A percentile compares a stretch with the other conserved stretches of the same genome.
Conservation (phyloP, 345 rosid genomes). For the Crucihimalaya himalaica region DNA sequence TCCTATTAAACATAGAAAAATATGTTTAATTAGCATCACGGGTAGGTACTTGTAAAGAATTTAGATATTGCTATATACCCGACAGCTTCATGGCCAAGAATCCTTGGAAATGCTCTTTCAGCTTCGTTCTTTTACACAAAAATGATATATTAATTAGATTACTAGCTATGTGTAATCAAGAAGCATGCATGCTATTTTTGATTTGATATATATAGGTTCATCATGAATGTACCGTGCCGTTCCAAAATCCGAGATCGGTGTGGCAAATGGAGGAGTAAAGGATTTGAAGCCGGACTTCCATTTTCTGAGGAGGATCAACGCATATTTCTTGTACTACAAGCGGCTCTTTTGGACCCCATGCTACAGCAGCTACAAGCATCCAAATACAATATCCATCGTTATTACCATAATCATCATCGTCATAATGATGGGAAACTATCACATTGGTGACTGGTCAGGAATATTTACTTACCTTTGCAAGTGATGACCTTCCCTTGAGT, state of each 20-base stretch:
- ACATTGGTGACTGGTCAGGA: background rate
- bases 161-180: background rate
- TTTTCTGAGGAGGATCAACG: conserved; percentile 62
- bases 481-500: conserved; percentile 39
- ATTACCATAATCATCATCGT: background rate
- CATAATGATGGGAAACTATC: background rate
- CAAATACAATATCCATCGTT: background rate
- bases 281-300: conserved; percentile 66
- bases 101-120: conserved; percentile 63
- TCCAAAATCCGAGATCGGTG: conserved; percentile 65
- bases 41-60: background rate
- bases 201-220: background rate
- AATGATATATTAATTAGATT: background rate
- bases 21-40: background rate
- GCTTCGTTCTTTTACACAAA: conserved; percentile 51
- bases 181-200: background rate
- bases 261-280: conserved; percentile 71
- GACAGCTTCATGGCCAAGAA: conserved; percentile 79
- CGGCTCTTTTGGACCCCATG: conserved; percentile 57
- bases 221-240: conserved; percentile 59
- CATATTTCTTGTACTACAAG: conserved; percentile 55
- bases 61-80: conserved; percentile 45
- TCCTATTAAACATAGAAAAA: conserved; percentile 31
- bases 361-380: conserved; percentile 56
- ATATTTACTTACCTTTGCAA: conserved; percentile 36